Conservation (phyloP, 306 rosid species). For the Hippophae rhamnoides region DNA sequence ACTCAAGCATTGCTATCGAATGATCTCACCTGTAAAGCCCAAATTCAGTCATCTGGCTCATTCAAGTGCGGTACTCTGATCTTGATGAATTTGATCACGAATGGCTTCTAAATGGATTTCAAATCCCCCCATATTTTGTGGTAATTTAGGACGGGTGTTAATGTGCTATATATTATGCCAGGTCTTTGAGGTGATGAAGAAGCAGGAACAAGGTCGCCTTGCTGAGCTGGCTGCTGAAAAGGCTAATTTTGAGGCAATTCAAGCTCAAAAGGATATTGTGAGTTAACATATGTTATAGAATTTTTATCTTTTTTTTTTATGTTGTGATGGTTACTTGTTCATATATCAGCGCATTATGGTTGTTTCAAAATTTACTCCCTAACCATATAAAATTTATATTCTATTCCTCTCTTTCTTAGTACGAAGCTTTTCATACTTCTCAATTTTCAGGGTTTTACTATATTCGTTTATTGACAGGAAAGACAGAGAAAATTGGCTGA, state of each 20-base stretch:
- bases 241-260: slow-evolving; percentile 61
- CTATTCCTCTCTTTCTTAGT: neutral
- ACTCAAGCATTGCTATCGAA: neutral
- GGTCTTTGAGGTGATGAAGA: slow-evolving; percentile 75
- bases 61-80: neutral
- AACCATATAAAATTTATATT: too few species aligned
- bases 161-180: slow-evolving; percentile 23
- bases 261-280: slow-evolving; percentile 64
- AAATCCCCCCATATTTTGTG: neutral
- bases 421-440: too few species aligned
- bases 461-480: slow-evolving; percentile 36
- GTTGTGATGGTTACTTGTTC: neutral
- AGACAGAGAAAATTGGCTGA: slow-evolving; percentile 70
- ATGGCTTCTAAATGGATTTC: neutral
- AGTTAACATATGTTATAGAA: slow-evolving; percentile 18
- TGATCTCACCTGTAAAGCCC: neutral
- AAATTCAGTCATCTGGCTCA: neutral
- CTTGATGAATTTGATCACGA: neutral
- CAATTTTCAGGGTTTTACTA: too few species aligned
- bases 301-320: neutral
- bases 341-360: neutral
- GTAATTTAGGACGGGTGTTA: neutral
- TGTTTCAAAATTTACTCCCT: too few species aligned
- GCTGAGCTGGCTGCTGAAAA: slow-evolving; percentile 71
- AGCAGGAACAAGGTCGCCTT: slow-evolving; percentile 77